phyloP scores from a whole-genome alignment of 768 basidiomycete species.

The Trametes gibbosa region DNA sequence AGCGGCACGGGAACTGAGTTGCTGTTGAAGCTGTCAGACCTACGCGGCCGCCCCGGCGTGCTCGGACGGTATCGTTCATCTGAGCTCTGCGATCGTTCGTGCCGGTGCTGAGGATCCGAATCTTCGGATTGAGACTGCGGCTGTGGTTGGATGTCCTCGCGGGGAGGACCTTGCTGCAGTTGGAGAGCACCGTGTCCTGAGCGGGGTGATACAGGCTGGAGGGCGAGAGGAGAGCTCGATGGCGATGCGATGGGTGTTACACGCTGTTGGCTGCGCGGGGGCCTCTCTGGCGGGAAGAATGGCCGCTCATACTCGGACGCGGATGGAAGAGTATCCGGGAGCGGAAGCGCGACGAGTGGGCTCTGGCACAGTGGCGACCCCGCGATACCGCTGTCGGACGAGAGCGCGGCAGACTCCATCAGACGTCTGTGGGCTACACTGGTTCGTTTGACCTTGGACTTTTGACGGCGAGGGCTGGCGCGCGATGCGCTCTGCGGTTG shows the following conservation, averaged over 20 bases:
- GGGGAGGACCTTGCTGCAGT: background rate
- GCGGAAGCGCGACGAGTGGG: constrained; percentile 12
- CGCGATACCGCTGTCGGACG: constrained; percentile 17
- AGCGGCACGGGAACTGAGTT: constrained; percentile 9
- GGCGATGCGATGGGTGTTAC: constrained; percentile 8
- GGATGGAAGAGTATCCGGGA: constrained; percentile 12
- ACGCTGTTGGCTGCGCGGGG: constrained; percentile 7
- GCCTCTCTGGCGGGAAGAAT: constrained; percentile 13
- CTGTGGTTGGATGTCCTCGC: background rate
- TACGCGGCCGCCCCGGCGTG: constrained; percentile 1
- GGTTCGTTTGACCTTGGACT: constrained; percentile 5
- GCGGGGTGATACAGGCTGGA: constrained; percentile 7
- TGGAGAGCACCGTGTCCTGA: background rate
- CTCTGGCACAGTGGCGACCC: constrained; percentile 15
- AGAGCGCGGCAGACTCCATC: constrained; percentile 11
- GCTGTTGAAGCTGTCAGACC: background rate
- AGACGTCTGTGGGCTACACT: constrained; percentile 14
- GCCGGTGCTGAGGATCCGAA: background rate
- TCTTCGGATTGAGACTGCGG: background rate
- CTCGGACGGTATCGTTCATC: background rate
- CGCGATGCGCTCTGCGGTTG: background rate
- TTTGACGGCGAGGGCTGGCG: constrained; percentile 11
- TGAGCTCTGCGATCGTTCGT: background rate
- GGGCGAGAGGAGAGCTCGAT: constrained; percentile 6
- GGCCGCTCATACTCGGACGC: constrained; percentile 10